Percentiles rank a stretch among this genome's conserved stretches.
Conservation (phyloP, 495 filamentous ascomycete species). For the Daldinia bambusicola region DNA sequence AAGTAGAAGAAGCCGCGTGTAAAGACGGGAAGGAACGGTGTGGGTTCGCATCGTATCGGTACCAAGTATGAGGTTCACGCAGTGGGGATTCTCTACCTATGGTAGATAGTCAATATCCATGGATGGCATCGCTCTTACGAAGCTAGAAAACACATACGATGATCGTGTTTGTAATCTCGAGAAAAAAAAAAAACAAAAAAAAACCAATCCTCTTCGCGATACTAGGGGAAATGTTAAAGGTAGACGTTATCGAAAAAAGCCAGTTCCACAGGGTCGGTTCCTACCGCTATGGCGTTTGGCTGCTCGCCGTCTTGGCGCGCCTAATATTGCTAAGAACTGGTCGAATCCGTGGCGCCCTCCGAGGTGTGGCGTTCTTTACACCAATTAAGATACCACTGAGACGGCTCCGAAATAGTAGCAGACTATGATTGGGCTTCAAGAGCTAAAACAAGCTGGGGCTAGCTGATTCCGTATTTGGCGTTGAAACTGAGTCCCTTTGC, state of each 20-base stretch:
- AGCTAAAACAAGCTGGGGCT: constrained; percentile 20
- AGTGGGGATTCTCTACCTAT: neutral
- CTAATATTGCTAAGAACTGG: constrained; percentile 15
- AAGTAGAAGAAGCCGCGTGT: constrained; percentile 8
- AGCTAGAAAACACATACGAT: constrained; percentile 19
- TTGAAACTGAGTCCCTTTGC: constrained; percentile 16
- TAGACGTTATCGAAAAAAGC: constrained; percentile 24
- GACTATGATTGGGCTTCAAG: constrained; percentile 32
- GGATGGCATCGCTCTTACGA: constrained; percentile 4
- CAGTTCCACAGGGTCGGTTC: constrained; percentile 16
- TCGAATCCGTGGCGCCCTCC: constrained; percentile 32
- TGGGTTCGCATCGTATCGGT: constrained; percentile 16
- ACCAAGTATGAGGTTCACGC: constrained; percentile 9
- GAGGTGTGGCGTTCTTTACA: constrained; percentile 35
- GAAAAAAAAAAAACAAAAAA: too few species aligned
- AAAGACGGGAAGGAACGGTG: neutral
- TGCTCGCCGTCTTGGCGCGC: constrained; percentile 32
- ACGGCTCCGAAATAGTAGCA: constrained; percentile 26
- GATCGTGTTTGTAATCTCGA: constrained; percentile 13
- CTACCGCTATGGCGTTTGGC: constrained; percentile 22
- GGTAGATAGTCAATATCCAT: neutral
- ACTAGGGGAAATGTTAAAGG: constrained; percentile 14
- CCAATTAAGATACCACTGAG: constrained; percentile 30
- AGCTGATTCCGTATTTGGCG: constrained; percentile 17
- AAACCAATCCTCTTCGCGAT: constrained; percentile 5